Evolutionary conservation across 2,329 filamentous ascomycete genomes (phyloP).

Genomic region (Ceratocystis huliohia): DNA sequence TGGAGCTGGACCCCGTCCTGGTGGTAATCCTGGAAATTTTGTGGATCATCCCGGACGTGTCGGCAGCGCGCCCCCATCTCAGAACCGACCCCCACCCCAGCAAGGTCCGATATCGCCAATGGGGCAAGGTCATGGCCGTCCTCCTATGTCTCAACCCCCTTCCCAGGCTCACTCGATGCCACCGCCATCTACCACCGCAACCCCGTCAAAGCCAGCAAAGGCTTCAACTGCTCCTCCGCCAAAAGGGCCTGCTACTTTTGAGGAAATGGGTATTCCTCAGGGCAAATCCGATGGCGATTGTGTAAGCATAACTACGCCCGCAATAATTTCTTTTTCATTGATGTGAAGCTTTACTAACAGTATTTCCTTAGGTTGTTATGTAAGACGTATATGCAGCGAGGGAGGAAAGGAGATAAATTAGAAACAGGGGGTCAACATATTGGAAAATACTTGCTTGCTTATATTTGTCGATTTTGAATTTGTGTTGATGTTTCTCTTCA

Average conservation of each 20-base stretch:
- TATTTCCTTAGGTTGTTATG: not conserved
- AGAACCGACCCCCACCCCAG: constrained; percentile 10
- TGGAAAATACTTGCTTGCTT: not conserved
- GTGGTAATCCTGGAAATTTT: constrained; percentile 23
- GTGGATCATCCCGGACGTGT: constrained; percentile 24
- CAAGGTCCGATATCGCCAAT: constrained; percentile 22
- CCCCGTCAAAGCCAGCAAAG: constrained; percentile 30
- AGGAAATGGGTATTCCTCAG: constrained; percentile 91
- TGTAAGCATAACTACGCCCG: constrained; percentile 42
- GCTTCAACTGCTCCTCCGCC: constrained; percentile 37
- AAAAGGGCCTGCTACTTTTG: constrained; percentile 88
- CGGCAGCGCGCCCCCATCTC: constrained; percentile 30
- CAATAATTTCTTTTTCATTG: too few species aligned
- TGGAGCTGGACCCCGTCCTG: constrained; percentile 23
- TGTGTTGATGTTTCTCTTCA: not conserved
- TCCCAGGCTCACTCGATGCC: constrained; percentile 19
- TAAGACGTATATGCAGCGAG: not conserved
- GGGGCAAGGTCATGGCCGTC: constrained; percentile 24
- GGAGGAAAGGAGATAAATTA: not conserved
- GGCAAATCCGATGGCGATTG: constrained; percentile 80
- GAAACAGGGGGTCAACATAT: not conserved
- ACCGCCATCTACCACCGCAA: constrained; percentile 23
- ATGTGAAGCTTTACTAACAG: constrained; percentile 2
- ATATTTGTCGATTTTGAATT: not conserved
- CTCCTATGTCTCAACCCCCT: constrained; percentile 24